Evolutionary conservation across 2,329 filamentous ascomycete genomes (phyloP), one percentile per base, ranked within the genome.

Genomic region (Daldinia sp.): DNA sequence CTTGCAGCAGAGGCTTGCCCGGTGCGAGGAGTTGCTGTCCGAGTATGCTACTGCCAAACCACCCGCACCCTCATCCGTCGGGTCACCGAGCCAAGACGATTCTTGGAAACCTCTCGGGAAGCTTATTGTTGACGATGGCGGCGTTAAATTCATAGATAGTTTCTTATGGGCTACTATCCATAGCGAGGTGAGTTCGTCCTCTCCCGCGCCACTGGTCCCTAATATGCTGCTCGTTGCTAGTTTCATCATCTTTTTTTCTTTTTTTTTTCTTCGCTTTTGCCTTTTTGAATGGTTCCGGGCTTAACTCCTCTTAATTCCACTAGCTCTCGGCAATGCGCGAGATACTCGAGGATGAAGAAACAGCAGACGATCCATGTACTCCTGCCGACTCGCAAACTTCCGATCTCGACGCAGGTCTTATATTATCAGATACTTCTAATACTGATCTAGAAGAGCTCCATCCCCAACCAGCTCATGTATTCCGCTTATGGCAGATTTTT

Each of bases 401-500:
- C 0, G 86, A 88, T 66, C 83, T 85, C 62, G 84, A 87, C 54
- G 81, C 83, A 20, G 85, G 86, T 41, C 75, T 89, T 5, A 69
- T 89, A 10, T 79, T 88, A 56, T 80, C 81, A 35, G 82, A 83
- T 59, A 75, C 81, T 33, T 78, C 80, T 1, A 76, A 78, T 5
- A 75, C 78, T 26, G 82, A 78, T 50, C 73, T 82, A 13, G 82
- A 85, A 59, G 82, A 85, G 13, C 80, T 92, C 75, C 89, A 91
- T 72, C 92, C 92, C 0, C 82, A 88, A 4, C 86, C 89, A 0
- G 84, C 88, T 12, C 88, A 92, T 37, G 87, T 92, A 28, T 89
- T 92, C 74, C 85, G 86, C 57, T 83, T 95, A 4, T 95, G 92
- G 92, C 90, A 93, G 76, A 82, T 88, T 7, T 94, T 90, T 71